Evolutionary conservation across 129 eudicot species (phyloP), one percentile per base, ranked within the genome.

Genomic region (Ambrosia artemisiifolia): DNA sequence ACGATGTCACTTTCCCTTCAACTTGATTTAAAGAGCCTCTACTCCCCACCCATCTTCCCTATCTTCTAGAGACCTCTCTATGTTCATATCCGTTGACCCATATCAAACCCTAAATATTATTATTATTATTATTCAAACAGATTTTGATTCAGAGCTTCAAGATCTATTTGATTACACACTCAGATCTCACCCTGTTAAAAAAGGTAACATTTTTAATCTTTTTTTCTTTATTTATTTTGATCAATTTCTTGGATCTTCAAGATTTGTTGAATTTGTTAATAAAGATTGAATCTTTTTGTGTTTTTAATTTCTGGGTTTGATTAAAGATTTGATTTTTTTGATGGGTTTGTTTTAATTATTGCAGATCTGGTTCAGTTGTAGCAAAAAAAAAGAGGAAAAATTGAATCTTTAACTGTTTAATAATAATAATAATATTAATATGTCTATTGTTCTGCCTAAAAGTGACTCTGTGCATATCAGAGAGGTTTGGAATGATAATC

Each of bases 401-500:
- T 70, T 71, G 80, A 67, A 69, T 66, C 61, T 85, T 80, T 72
- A 57, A 24, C 1, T 24, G 28, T 24, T 24, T 24, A 24, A 0
- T 24, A 24, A 24, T 24, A 24, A 24, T 24, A 24, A 24, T 24
- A 24, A 24, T 24, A 24, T 0, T 24, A 24, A 60, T 49, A 78
- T 85, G 86, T 75, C 90, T 36, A 50, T 19, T 28, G 78, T 73
- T 19, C 18, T 83, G 59, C 82, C 78, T 14, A 84, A 80, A 38
- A 76, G 44, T 5, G 89, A 87, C 43, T 76, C 86, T 28, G 80
- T 87, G 47, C 79, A 79, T 55, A 87, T 87, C 33, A 79, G 93
- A 74, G 89, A 84, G 74, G 89, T 87, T 0, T 87, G 89, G 89
- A 77, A 79, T 68, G 85, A 84, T 19, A 87, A 87, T 78, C 85